Evolutionary conservation across 2,329 filamentous ascomycete species (phyloP).

Genomic region (Westerdykella sp.): DNA sequence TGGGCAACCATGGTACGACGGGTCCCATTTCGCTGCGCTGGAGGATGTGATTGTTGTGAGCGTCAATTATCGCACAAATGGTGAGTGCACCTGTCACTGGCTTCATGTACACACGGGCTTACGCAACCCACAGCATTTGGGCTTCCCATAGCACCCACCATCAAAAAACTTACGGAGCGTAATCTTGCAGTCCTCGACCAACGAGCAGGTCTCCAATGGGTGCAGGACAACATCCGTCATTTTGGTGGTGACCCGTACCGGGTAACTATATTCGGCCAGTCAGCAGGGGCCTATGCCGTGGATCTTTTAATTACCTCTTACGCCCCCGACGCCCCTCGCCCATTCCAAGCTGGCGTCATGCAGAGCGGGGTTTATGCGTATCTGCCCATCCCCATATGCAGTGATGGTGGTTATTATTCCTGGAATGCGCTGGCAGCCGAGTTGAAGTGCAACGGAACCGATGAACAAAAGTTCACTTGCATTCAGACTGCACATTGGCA

Average conservation of each 20-base stretch:
- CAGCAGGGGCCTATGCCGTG: constrained; percentile 20
- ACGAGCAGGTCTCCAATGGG: constrained; percentile 14
- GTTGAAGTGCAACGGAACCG: constrained; percentile 17
- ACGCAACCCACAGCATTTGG: constrained; percentile 1
- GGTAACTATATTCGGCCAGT: constrained; percentile 43
- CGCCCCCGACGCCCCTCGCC: constrained; percentile 12
- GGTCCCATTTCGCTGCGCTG: constrained; percentile 3
- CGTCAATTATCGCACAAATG: constrained; percentile 5
- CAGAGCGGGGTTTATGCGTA: constrained; percentile 3
- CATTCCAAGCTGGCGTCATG: constrained; percentile 26
- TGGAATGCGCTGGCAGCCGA: constrained; percentile 19
- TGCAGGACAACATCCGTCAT: constrained; percentile 42
- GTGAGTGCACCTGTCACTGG: not conserved
- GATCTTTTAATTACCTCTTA: constrained; percentile 26
- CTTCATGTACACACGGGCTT: not conserved
- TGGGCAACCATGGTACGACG: constrained; percentile 2
- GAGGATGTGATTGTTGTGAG: constrained; percentile 7
- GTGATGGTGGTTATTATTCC: constrained; percentile 4
- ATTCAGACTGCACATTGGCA: constrained; percentile 15
- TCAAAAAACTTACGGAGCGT: constrained; percentile 31
- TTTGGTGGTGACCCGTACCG: constrained; percentile 46
- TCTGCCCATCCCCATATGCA: not conserved
- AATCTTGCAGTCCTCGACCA: constrained; percentile 51
- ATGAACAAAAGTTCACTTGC: constrained; percentile 16
- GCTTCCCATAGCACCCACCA: constrained; percentile 1